A percentile compares a stretch with the other conserved stretches of the same genome.
Evolutionary conservation across 441 rosid genomes (phyloP).

Genomic region (Erodium trifolium): DNA sequence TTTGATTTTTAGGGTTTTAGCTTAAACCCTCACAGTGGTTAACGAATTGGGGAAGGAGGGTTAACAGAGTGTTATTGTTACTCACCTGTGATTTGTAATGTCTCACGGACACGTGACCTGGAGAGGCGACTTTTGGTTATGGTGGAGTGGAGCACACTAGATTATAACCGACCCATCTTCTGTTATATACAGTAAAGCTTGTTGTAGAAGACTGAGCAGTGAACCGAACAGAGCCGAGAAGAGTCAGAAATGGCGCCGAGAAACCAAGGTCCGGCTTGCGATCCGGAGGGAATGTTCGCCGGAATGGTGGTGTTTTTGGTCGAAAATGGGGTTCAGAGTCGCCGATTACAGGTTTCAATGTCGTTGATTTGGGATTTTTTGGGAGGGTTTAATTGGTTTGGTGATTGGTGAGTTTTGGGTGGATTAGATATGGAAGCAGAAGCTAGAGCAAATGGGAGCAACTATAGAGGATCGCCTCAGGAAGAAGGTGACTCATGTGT

Average conservation of each 20-base stretch:
- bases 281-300: constrained; percentile 62
- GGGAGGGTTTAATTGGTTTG: background rate
- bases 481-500: constrained; percentile 53
- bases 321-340: constrained; percentile 58
- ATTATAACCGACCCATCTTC: background rate
- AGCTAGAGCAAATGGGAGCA: constrained; percentile 78
- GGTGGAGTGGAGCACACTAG: background rate
- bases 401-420: background rate
- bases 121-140: background rate
- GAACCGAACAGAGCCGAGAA: background rate
- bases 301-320: constrained; percentile 61
- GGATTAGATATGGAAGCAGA: constrained; percentile 82
- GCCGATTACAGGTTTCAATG: constrained; percentile 68
- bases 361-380: background rate
- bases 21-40: too few species aligned
- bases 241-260: constrained; percentile 57
- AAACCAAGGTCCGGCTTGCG: constrained; percentile 35
- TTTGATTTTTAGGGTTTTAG: too few species aligned
- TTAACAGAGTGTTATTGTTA: too few species aligned
- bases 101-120: too few species aligned
- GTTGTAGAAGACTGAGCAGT: constrained; percentile 6
- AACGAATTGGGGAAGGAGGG: too few species aligned
- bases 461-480: constrained; percentile 39
- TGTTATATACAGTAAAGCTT: background rate
- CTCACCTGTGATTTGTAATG: too few species aligned